Conservation (phyloP, 1,139 yeast genomes). For the Meyerozyma guilliermondii region DNA sequence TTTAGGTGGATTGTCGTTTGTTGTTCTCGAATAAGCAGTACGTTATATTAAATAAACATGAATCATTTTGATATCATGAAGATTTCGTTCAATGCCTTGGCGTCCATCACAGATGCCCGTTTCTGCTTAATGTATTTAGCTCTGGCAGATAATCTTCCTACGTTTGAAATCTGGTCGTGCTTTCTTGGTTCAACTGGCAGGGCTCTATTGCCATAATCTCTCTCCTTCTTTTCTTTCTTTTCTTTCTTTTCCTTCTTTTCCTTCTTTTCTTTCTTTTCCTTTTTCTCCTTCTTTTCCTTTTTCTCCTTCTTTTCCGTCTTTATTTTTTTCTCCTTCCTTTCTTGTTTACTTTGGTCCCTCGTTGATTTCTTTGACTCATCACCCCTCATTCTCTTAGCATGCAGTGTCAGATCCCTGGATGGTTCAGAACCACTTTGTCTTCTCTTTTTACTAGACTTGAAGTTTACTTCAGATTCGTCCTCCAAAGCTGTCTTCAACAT, state of each 20-base stretch:
- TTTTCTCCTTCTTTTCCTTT: no score
- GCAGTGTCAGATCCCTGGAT: no score
- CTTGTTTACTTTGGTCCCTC: neutral
- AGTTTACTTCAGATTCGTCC: neutral
- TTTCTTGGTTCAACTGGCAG: conserved; percentile 3
- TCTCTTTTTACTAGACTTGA: neutral
- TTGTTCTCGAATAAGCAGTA: conserved; percentile 19
- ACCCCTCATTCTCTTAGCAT: no score
- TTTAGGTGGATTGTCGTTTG: conserved; percentile 34
- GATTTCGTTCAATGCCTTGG: conserved; percentile 83
- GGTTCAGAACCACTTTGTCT: neutral
- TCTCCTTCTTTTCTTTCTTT: conserved; percentile 5
- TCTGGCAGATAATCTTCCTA: conserved; percentile 61
- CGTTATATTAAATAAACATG: conserved; percentile 1
- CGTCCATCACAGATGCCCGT: conserved; percentile 85
- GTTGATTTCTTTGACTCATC: no score
- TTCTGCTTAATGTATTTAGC: conserved; percentile 85
- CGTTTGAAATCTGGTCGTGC: conserved; percentile 3
- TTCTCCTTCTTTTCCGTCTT: neutral
- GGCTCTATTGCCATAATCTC: conserved; percentile 4
- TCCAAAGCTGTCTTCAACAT: neutral
- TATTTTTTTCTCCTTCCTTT: conserved; percentile 3
- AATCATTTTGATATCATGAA: conserved; percentile 63
- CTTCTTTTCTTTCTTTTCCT: conserved; percentile 2
- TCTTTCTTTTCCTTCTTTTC: conserved; percentile 1